Percentiles rank a stretch among this genome's conserved stretches.
Conservation (phyloP, 1,284 basidiomycete genomes). For the Ceratobasidium sp. region DNA sequence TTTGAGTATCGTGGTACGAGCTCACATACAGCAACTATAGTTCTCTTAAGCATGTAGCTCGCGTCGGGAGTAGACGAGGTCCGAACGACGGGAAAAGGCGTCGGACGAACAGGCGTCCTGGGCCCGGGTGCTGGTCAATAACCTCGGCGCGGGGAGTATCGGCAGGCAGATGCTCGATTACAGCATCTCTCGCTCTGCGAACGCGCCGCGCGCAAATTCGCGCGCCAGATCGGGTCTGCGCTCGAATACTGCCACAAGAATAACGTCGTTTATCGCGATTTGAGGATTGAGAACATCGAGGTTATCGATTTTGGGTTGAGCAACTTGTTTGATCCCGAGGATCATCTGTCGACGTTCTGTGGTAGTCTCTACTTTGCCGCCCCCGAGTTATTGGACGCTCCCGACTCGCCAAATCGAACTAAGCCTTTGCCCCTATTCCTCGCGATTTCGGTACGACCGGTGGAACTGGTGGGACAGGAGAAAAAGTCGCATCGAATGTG, state of each 20-base stretch:
- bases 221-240: conserved; percentile 95
- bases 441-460: conserved; percentile 66
- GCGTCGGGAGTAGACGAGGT: conserved; percentile 61
- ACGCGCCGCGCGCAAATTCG: conserved; percentile 96
- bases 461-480: conserved; percentile 56
- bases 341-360: conserved; percentile 94
- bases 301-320: conserved; percentile 99
- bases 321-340: conserved; percentile 91
- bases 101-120: conserved; percentile 39
- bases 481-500: conserved; percentile 71
- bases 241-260: conserved; percentile 98
- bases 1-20: too few relatives aligned
- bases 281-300: conserved; percentile 99
- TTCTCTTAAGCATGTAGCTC: too few relatives aligned
- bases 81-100: conserved; percentile 27
- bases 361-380: conserved; percentile 98
- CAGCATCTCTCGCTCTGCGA: conserved; percentile 96
- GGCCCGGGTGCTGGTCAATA: conserved; percentile 84
- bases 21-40: too few relatives aligned
- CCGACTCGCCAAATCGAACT: conserved; percentile 85
- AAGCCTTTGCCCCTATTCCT: conserved; percentile 82
- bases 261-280: conserved; percentile 96
- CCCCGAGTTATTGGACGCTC: conserved; percentile 95
- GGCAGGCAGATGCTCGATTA: conserved; percentile 99
- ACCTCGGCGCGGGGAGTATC: conserved; percentile 97